phyloP scores from a whole-genome alignment of 257 asterid species.

The Linaria vulgaris region DNA sequence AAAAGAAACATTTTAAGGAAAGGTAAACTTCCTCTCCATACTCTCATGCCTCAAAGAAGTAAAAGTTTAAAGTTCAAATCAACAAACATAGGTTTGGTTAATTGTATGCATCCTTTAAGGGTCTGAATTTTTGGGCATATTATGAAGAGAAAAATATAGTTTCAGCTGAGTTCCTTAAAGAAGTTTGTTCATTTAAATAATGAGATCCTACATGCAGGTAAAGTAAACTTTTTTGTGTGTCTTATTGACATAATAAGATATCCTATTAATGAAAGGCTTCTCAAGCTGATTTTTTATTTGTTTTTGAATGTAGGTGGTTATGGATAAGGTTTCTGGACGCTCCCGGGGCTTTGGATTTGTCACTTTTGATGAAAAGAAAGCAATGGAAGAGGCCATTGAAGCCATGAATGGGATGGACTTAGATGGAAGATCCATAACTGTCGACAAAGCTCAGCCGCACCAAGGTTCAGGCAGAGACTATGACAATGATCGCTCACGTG shows the following conservation, averaged over 20 bases:
- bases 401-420: slow-evolving; percentile 83
- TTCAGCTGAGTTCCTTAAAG: too few relatives aligned
- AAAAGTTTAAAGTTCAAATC: too few relatives aligned
- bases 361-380: slow-evolving; percentile 64
- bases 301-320: slow-evolving; percentile 65
- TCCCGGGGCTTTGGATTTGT: slow-evolving; percentile 93
- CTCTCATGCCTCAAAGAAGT: not conserved
- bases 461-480: slow-evolving; percentile 60
- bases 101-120: too few relatives aligned
- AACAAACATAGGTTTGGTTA: not conserved
- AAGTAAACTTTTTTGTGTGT: too few relatives aligned
- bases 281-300: not conserved
- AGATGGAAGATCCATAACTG: slow-evolving; percentile 74
- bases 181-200: too few relatives aligned
- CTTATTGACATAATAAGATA: not conserved
- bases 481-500: slow-evolving; percentile 57
- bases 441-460: slow-evolving; percentile 79
- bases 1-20: too few relatives aligned
- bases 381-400: slow-evolving; percentile 86
- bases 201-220: too few relatives aligned
- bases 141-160: too few relatives aligned
- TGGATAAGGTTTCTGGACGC: slow-evolving; percentile 77
- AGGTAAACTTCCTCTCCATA: not conserved
- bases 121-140: too few relatives aligned
- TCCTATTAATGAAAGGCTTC: not conserved